phyloP scores from a whole-genome alignment of 2,329 filamentous ascomycete genomes.

The Monosporascus sp. region DNA sequence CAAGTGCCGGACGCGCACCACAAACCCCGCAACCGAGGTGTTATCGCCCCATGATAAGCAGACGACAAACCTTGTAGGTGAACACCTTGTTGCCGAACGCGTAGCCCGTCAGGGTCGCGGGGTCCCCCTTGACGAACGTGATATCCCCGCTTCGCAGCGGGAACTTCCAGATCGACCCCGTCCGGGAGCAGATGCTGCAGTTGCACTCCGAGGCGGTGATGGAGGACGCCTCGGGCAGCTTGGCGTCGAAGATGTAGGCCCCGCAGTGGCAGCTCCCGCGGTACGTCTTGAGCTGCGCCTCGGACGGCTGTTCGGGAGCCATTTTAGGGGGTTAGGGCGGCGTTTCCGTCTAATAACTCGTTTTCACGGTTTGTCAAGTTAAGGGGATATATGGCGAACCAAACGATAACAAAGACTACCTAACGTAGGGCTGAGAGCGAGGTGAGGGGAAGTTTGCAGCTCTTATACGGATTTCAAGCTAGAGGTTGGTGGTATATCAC shows the following conservation, averaged over 20 bases:
- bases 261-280: constrained; percentile 55
- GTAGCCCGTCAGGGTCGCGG: constrained; percentile 38
- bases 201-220: constrained; percentile 54
- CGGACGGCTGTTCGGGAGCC: background rate
- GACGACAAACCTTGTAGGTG: constrained; percentile 35
- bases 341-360: too few species aligned
- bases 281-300: constrained; percentile 33
- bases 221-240: constrained; percentile 50
- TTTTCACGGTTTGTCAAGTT: background rate
- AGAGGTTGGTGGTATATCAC: too few species aligned
- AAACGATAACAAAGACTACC: too few species aligned
- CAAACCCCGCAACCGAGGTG: too few species aligned
- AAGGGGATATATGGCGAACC: background rate
- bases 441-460: too few species aligned
- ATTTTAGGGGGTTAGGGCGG: background rate
- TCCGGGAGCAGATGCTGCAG: constrained; percentile 60
- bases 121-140: constrained; percentile 41
- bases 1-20: too few species aligned
- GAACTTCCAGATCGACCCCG: constrained; percentile 36
- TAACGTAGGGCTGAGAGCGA: too few species aligned
- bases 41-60: too few species aligned
- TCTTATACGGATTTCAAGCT: too few species aligned
- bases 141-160: constrained; percentile 23
- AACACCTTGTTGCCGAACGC: constrained; percentile 33
- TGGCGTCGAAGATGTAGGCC: constrained; percentile 45